Base-by-base conservation (phyloP, 371 early-diverging fungal genomes). In the Smittium culicis region DNA sequence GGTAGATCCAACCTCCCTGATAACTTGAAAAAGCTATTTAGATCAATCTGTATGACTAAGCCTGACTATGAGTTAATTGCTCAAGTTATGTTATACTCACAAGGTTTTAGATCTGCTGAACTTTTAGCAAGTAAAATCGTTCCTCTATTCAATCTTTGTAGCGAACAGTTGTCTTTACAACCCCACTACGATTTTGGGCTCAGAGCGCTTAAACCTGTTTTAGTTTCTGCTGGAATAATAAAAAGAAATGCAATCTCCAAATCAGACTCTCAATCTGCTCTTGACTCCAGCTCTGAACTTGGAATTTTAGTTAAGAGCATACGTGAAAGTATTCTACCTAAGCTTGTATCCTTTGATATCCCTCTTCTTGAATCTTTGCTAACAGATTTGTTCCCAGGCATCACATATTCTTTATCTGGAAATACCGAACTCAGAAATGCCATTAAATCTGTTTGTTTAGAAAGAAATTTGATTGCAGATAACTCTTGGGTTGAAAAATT, bases 101-200 rank as follows among this genome's bases (percentile, higher is more conserved):
- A 98, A 82, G 99, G 99, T 65, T 98, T 99, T 89, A 87, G 92
- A 29, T 88, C 91, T 56, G 98, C 96, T 1, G 98, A 98, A 80
- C 72, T 78, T 3, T 74, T 99, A 62, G 96, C 99, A 0, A 86
- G 89, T 57, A 97, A 98, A 79, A 92, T 94, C 34, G 95, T 97
- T 1, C 96, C 98, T 1, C 78, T 99, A 31, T 99, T 99, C 81
- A 91, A 89, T 66, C 79, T 98, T 58, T 96, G 96, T 77, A 80
- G 84, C 25, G 93, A 94, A 79, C 95, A 96, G 72, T 82, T 98
- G 2, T 91, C 93, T 17, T 86, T 89, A 58, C 95, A 95, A 80
- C 86, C 88, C 24, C 98, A 99, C 76, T 99, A 99, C 75, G 99
- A 99, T 77, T 99, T 99, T 78, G 99, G 99, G 68, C 84, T 99